Evolutionary conservation across 768 basidiomycete genomes (phyloP), one percentile per base, ranked within the genome.

Genomic region (Strobilomyces confusus): DNA sequence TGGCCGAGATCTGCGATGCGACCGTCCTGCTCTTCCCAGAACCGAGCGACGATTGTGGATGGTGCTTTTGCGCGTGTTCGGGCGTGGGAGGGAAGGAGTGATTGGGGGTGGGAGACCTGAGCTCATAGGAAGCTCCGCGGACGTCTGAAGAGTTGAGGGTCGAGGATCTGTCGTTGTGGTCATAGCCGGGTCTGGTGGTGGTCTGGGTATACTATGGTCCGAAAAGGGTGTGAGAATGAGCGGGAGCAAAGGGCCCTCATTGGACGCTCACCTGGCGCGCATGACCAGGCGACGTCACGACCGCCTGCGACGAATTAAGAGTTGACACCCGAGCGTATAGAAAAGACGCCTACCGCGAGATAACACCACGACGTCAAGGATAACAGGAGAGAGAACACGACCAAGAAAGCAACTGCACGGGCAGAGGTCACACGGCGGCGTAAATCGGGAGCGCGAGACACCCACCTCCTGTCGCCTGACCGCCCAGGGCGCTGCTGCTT

Each of bases 351-450:
- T 51, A 90, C 92, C 78, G 80, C 82, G 20, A 78, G 51, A 70
- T 95, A 95, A 14, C 84, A 79, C 92, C 92, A 93, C 0, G 85
- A 41, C 76, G 83, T 77, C 80, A 92, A 80, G n/a, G 84, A 57
- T 43, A 80, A 80, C 20, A 95, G 63, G 5, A 88, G 52, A 34
- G 70, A 72, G 62, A 85, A 93, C 1, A 84, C 77, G 2, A 79
- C 75, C 47, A 94, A 65, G 52, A 89, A 77, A 4, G 74, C 83
- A 55, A 89, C 92, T 94, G 54, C 45, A 44, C 33, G 37, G 1
- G 33, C 25, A 44, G 20, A 37, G 30, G 55, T 55, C 46, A 48
- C 52, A 55, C 26, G 41, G 48, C 52, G 49, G 8, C 19, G 42
- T 25, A 33, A 45, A 42, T 38, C 42, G 44, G 30, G 33, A 47